These are phyloP conservation scores for Ganoderma multipileum DNA, from an alignment of 1,284 basidiomycete species.

Conservation along the genomic window DNA sequence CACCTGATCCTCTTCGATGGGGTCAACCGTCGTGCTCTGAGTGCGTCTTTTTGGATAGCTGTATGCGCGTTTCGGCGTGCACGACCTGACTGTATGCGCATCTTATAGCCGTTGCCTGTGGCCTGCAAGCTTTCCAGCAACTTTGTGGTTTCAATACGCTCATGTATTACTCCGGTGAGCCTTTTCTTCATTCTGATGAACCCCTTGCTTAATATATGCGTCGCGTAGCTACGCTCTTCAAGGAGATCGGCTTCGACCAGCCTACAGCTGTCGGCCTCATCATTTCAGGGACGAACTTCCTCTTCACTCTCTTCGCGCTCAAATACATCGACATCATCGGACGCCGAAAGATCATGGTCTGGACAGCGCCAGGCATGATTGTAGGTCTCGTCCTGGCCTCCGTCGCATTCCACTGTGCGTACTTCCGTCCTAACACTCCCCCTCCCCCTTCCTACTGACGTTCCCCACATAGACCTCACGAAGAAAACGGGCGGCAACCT, in stretches of 20 bases:
- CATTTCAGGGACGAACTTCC: conserved; percentile 81
- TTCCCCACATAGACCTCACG: conserved; percentile 63
- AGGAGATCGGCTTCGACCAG: conserved; percentile 81
- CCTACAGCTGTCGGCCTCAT: conserved; percentile 83
- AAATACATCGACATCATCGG: conserved; percentile 86
- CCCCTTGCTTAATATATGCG: background rate
- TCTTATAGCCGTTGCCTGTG: conserved; percentile 70
- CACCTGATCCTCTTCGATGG: conserved; percentile 62
- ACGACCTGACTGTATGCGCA: conserved; percentile 7
- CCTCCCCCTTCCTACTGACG: background rate
- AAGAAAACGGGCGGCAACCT: conserved; percentile 69
- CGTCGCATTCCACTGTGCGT: conserved; percentile 79
- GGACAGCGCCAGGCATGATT: conserved; percentile 81
- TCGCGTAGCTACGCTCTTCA: conserved; percentile 70
- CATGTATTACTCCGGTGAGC: conserved; percentile 70
- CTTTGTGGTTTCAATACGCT: conserved; percentile 75
- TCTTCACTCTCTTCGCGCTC: conserved; percentile 84
- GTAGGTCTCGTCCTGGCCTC: conserved; percentile 74
- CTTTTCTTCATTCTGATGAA: too few relatives aligned
- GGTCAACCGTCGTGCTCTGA: conserved; percentile 72
- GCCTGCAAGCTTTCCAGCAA: conserved; percentile 85
- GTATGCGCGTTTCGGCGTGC: background rate
- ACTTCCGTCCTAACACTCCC: background rate
- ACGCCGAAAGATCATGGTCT: conserved; percentile 78
- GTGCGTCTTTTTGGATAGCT: conserved; percentile 48